A percentile compares a stretch with the other conserved stretches of the same genome.
Evolutionary conservation across 306 rosid species (phyloP).

Genomic region (Neltuma alba): DNA sequence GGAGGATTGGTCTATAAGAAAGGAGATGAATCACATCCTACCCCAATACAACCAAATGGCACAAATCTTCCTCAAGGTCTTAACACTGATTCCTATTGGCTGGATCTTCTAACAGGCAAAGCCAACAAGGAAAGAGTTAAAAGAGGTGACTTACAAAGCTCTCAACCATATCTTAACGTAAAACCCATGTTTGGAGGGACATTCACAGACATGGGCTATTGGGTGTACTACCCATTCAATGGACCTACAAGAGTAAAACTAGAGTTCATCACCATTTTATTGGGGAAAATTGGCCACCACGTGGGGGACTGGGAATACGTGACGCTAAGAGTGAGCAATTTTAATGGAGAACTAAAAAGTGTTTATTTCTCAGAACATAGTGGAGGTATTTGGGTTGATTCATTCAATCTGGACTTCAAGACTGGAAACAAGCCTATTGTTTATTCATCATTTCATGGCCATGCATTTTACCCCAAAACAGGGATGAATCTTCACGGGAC

Average conservation of each 20-base stretch:
- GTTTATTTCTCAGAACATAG: conserved; percentile 57
- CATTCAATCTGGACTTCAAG: conserved; percentile 45
- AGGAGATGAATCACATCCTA: not conserved
- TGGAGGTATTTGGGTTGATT: conserved; percentile 54
- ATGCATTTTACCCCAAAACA: conserved; percentile 50
- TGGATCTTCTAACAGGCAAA: conserved; percentile 48
- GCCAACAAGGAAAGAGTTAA: conserved; percentile 45
- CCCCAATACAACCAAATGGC: not conserved
- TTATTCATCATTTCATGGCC: conserved; percentile 56
- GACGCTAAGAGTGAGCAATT: not conserved
- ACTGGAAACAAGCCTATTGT: conserved; percentile 43
- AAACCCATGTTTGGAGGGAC: conserved; percentile 40
- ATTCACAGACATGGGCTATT: not conserved
- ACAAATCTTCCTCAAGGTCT: conserved; percentile 29
- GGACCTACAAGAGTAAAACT: not conserved
- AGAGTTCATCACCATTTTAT: not conserved
- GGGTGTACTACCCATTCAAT: not conserved
- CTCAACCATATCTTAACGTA: conserved; percentile 44
- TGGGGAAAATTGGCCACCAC: not conserved
- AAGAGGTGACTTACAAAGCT: conserved; percentile 45
- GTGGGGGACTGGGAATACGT: not conserved
- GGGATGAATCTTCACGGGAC: no score
- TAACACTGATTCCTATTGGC: conserved; percentile 54
- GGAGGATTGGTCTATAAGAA: not conserved
- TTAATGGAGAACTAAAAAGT: conserved; percentile 41